Evolutionary conservation across 805 yeast genomes (phyloP).

Genomic region (Kodamaea fukazawae): DNA sequence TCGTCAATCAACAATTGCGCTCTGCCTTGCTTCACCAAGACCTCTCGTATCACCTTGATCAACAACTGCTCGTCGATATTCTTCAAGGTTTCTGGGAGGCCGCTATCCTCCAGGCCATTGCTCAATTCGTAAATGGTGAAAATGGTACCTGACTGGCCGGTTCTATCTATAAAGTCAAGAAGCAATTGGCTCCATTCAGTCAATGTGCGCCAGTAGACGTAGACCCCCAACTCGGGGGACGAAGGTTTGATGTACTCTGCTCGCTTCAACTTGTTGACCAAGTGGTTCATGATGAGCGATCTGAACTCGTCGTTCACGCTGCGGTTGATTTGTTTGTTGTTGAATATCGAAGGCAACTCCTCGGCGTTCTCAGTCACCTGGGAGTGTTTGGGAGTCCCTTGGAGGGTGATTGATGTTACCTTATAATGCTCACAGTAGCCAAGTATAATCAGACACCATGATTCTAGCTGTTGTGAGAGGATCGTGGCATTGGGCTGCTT

Average conservation of each 20-base stretch:
- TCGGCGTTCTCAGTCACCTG: constrained; percentile 19
- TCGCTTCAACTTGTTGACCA: constrained; percentile 50
- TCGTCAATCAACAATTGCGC: constrained; percentile 73
- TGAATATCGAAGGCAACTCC: constrained; percentile 43
- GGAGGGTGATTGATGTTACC: constrained; percentile 31
- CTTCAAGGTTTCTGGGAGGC: constrained; percentile 54
- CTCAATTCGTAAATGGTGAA: constrained; percentile 80
- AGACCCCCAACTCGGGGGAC: constrained; percentile 65
- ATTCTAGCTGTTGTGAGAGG: constrained; percentile 69
- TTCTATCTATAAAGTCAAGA: constrained; percentile 46
- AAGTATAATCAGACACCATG: constrained; percentile 70
- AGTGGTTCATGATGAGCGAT: constrained; percentile 51
- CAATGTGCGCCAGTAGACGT: constrained; percentile 58
- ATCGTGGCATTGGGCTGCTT: constrained; percentile 82
- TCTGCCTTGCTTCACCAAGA: constrained; percentile 62
- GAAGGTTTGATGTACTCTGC: constrained; percentile 55
- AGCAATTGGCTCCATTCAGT: constrained; percentile 38
- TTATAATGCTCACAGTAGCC: constrained; percentile 55
- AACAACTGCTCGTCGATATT: constrained; percentile 60
- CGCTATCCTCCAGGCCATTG: constrained; percentile 54
- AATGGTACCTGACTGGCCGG: constrained; percentile 76
- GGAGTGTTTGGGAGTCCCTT: constrained; percentile 28
- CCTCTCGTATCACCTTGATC: constrained; percentile 48
- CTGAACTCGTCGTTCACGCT: constrained; percentile 53
- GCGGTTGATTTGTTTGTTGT: constrained; percentile 51